Evolutionary conservation across 805 yeast genomes (phyloP), one percentile per base, ranked within the genome.

Genomic region (Torulaspora delbrueckii): DNA sequence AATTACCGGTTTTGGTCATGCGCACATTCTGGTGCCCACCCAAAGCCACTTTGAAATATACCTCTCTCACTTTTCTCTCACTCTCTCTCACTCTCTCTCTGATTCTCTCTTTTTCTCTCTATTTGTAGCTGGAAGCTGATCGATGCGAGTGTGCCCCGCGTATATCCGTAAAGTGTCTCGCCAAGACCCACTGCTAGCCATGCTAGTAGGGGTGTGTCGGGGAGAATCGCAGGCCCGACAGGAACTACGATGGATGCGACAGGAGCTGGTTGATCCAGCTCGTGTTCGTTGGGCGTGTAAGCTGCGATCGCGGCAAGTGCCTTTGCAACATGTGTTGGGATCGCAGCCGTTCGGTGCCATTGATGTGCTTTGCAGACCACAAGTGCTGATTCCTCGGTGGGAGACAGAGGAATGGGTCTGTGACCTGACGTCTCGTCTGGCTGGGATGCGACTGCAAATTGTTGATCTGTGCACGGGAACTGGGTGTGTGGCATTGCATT

Each of bases 351-450:
- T 91, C 69, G 95, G 93, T 0, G 57, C 62, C 1, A 59, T 91
- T 40, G 78, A 76, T 9, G 73, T 91, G 3, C 46, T 56, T 22
- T 86, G 96, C 56, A 56, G 64, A 24, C 69, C 68, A 1, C 80
- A 80, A 0, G 97, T 88, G 1, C 67, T 91, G 48, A 90, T 91
- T 23, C 98, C 99, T 0, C 67, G 99, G 40, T 82, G 91, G 84
- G 99, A 91, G 60, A 91, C 99, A 0, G 98, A 91, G 62, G 96
- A 88, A 58, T 91, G 97, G 97, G 70, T 76, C 8, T 28, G 68
- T 24, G 72, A 72, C 44, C 30, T 49, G 28, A 40, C 50, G 13
- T 37, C 40, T 5, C 37, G 43, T 13, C 25, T 33, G 37, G 22
- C 12, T 7, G 24, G 34, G n/a, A 16, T 9, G 35, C 41, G 30